Conservation (phyloP, 352 stramenopile genomes). For the Paralagenidium karlingii region DNA sequence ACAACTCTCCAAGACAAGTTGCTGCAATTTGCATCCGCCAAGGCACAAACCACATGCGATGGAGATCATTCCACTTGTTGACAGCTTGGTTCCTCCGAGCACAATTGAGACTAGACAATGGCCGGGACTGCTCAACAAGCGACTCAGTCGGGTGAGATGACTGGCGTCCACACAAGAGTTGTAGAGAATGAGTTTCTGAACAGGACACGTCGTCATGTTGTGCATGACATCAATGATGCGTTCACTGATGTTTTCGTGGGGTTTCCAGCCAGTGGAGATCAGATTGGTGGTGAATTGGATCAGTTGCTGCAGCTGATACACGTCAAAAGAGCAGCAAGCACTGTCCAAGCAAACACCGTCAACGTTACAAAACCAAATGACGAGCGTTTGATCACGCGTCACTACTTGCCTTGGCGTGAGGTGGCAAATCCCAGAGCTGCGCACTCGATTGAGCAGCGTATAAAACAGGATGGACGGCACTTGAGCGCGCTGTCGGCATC, state of each 20-base stretch:
- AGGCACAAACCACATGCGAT: slow-evolving; percentile 31
- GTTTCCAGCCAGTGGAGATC: slow-evolving; percentile 31
- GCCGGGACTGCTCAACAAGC: slow-evolving; percentile 18
- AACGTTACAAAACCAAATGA: slow-evolving; percentile 1
- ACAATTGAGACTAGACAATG: slow-evolving; percentile 35
- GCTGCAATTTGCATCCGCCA: slow-evolving; percentile 33
- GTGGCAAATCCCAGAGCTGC: slow-evolving; percentile 46
- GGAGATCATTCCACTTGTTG: slow-evolving; percentile 15
- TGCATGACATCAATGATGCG: slow-evolving; percentile 38
- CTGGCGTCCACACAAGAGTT: slow-evolving; percentile 28
- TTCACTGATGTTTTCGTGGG: slow-evolving; percentile 20
- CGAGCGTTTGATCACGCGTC: background rate
- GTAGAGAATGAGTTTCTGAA: slow-evolving; percentile 60
- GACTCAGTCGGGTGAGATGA: slow-evolving; percentile 17
- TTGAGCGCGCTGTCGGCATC: slow-evolving; percentile 18
- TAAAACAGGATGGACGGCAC: slow-evolving; percentile 61
- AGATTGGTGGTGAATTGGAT: slow-evolving; percentile 39
- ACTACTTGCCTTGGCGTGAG: slow-evolving; percentile 28
- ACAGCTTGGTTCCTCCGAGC: slow-evolving; percentile 35
- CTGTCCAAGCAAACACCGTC: slow-evolving; percentile 5
- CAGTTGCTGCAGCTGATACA: slow-evolving; percentile 35
- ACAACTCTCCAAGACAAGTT: slow-evolving; percentile 61
- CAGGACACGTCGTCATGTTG: slow-evolving; percentile 11
- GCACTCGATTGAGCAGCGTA: slow-evolving; percentile 53
- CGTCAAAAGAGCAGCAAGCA: slow-evolving; percentile 21